Evolutionary conservation across 129 eudicot species (phyloP).

Genomic region (Mikania micrantha): DNA sequence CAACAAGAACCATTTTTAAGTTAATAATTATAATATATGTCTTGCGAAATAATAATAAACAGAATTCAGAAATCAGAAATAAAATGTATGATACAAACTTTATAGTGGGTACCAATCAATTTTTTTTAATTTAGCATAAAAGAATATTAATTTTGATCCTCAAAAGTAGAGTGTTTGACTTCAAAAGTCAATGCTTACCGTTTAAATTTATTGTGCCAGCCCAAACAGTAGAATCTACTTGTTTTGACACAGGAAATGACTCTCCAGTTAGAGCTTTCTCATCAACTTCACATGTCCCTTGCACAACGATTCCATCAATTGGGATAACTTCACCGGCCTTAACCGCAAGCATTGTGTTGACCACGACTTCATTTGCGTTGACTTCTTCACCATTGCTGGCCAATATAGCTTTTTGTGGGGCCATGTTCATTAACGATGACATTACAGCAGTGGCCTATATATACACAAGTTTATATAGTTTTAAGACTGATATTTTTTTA

Average conservation of each 20-base stretch:
- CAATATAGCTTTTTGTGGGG: slow-evolving; percentile 71
- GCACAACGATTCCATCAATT: slow-evolving; percentile 72
- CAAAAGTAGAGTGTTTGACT: slow-evolving; percentile 5
- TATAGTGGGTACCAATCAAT: not conserved
- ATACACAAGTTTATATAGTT: not conserved
- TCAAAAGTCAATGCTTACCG: slow-evolving; percentile 36
- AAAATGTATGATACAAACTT: not conserved
- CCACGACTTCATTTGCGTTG: slow-evolving; percentile 48
- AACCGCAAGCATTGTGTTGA: slow-evolving; percentile 68
- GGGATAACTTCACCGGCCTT: slow-evolving; percentile 85
- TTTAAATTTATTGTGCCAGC: slow-evolving; percentile 91
- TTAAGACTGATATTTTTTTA: too few species aligned
- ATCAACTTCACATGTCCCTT: slow-evolving; percentile 83
- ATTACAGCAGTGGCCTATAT: slow-evolving; percentile 80
- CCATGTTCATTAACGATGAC: slow-evolving; percentile 66
- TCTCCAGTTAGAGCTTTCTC: slow-evolving; percentile 88
- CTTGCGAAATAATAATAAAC: not conserved
- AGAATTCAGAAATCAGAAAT: not conserved
- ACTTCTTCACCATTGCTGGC: slow-evolving; percentile 74
- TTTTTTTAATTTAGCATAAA: not conserved
- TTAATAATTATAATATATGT: not conserved
- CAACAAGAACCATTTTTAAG: not conserved
- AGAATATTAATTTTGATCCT: not conserved
- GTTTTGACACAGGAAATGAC: slow-evolving; percentile 73
- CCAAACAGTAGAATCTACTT: slow-evolving; percentile 70